Base-by-base conservation (phyloP, 371 early-diverging fungal species). In the Mortierella sp. region DNA sequence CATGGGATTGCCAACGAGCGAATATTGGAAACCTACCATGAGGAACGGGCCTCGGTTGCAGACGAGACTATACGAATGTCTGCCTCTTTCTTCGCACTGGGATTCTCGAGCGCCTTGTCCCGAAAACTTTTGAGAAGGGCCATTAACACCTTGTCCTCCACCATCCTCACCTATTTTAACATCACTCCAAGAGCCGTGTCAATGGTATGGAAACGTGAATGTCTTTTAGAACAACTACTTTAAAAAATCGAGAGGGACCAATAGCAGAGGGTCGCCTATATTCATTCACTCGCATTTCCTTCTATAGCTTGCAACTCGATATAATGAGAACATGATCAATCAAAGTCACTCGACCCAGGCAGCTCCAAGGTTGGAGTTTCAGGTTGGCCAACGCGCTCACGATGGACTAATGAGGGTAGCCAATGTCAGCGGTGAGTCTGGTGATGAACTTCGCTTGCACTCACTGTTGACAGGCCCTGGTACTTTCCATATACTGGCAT, bases 321-420 rank as follows among this genome's bases (percentile, higher is more conserved):
- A 77, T 47, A 21, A 65, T 5, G 67, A 66, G 5, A 77, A 77
- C 56, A 26, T 47, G 55, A 44, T 77, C 57, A 77, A 72, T 29
- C 73, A 72, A 46, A 25, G 45, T 16, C 79, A 77, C 43, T 60
- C 64, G 28, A 52, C 66, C 44, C 79, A 77, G n/a, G 53, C 62
- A 0, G 4, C 30, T n/a, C 70, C 66, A 16, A 48, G 23, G 19
- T 72, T 62, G 4, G 67, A 60, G 2, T 72, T 19, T 29, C 65
- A 68, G 46, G 79, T 77, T 14, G 79, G 79, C 21, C 73, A 72
- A 14, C 73, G 72, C 29, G 79, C 79, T 16, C 79, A 72, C n/a
- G 79, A 77, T 57, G 79, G 72, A 2, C 63, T 73, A n/a, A 58
- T 77, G 26, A 18, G 23, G 23, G 23, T 51, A 11, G 46, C 71